A percentile compares a stretch with the other conserved stretches of the same genome.
phyloP scores from a whole-genome alignment of 2,329 filamentous ascomycete genomes.

The Aspergillus chevalieri region DNA sequence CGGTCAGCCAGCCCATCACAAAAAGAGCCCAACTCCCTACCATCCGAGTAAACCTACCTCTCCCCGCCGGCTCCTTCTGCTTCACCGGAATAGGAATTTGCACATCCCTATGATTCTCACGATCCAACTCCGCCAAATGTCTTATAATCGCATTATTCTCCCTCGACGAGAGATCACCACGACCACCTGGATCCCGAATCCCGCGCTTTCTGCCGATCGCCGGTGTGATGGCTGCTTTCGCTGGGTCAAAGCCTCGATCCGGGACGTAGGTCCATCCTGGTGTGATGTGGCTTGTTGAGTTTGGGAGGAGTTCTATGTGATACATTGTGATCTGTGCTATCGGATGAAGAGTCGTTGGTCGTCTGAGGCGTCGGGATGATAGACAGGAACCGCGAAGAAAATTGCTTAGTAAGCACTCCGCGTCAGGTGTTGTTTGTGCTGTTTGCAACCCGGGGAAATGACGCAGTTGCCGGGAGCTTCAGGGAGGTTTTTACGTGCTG shows the following conservation, averaged over 20 bases:
- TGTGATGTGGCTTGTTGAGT: conserved; percentile 60
- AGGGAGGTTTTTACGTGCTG: not conserved
- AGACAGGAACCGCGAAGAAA: not conserved
- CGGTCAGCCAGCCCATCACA: too few relatives aligned
- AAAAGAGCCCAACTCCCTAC: too few relatives aligned
- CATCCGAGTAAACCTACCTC: conserved; percentile 23
- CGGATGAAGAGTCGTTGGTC: not conserved
- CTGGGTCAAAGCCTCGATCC: conserved; percentile 58
- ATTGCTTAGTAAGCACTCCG: not conserved
- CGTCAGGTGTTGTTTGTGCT: conserved; percentile 10
- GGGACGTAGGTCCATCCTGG: conserved; percentile 92
- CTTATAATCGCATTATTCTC: conserved; percentile 76
- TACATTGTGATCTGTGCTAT: conserved; percentile 42
- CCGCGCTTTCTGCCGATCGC: conserved; percentile 62
- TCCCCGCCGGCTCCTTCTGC: conserved; percentile 39
- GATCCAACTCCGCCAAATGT: conserved; percentile 74
- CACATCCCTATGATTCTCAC: conserved; percentile 68
- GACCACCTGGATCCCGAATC: conserved; percentile 51
- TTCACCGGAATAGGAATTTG: conserved; percentile 63
- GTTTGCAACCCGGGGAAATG: conserved; percentile 13
- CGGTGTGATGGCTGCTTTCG: conserved; percentile 49
- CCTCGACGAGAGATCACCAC: conserved; percentile 67
- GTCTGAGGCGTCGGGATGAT: not conserved
- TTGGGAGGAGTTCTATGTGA: conserved; percentile 77
- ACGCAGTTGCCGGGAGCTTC: conserved; percentile 1